These are phyloP conservation scores for Saturnispora ahearnii DNA, from an alignment of 805 yeast genomes.

Conservation along the genomic window DNA sequence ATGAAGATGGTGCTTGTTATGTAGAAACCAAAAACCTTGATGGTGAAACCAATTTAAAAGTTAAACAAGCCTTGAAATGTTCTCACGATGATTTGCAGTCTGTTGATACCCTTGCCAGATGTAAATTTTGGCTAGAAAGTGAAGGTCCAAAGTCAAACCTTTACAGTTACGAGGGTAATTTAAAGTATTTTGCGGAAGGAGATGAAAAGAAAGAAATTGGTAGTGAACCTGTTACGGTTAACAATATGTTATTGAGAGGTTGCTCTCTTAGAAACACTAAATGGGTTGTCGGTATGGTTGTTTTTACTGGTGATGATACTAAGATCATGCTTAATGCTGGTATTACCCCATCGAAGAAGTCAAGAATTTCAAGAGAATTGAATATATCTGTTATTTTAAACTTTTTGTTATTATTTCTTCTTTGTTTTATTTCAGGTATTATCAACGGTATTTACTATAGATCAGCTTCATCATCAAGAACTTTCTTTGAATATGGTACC, in stretches of 20 bases:
- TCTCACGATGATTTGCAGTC: conserved; percentile 32
- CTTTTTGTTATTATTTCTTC: conserved; percentile 50
- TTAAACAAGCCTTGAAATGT: conserved; percentile 62
- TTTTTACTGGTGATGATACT: conserved; percentile 71
- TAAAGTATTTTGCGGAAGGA: conserved; percentile 36
- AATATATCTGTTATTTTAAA: conserved; percentile 63
- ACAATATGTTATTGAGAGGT: conserved; percentile 65
- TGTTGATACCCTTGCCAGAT: conserved; percentile 38
- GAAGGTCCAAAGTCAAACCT: conserved; percentile 79
- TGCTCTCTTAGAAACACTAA: conserved; percentile 72
- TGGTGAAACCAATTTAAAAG: conserved; percentile 73
- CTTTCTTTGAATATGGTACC: conserved; percentile 61
- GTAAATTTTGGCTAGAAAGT: conserved; percentile 62
- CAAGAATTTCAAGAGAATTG: conserved; percentile 64
- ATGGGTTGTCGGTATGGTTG: conserved; percentile 73
- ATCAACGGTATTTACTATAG: conserved; percentile 61
- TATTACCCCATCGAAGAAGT: conserved; percentile 66
- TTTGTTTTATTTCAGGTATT: conserved; percentile 64
- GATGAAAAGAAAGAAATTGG: conserved; percentile 30
- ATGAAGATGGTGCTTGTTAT: conserved; percentile 56
- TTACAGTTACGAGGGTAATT: conserved; percentile 67
- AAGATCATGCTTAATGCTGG: conserved; percentile 79
- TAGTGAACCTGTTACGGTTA: conserved; percentile 61
- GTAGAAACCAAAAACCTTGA: conserved; percentile 77
- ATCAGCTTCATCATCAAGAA: conserved; percentile 40